Evolutionary conservation across 2,329 filamentous ascomycete species (phyloP), one percentile per base, ranked within the genome.

Genomic region (Incumbomyces delicatus): DNA sequence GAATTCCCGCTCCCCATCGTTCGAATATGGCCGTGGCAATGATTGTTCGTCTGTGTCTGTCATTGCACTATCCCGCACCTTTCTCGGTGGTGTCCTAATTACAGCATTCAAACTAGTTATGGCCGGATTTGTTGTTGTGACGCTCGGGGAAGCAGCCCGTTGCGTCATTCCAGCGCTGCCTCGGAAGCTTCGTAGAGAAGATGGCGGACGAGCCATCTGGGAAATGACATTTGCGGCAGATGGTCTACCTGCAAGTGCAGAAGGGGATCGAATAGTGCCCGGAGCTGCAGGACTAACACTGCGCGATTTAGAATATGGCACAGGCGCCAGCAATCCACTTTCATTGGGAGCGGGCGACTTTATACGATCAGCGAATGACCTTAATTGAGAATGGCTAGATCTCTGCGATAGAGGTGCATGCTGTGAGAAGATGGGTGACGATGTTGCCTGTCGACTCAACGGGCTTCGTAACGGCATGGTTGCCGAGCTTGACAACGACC

Each of bases 401-500:
- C 53, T 47, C 37, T 43, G 42, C 36, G 47, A 49, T 3, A 43
- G 31, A 39, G 46, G 46, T 29, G 50, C 41, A 11, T 49, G 46
- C 14, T 44, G 37, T 31, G 40, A 43, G 12, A 64, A 60, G 2
- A 57, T 61, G 2, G 68, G 68, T 29, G 67, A 69, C 4, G 61
- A 60, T 29, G 68, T 66, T 12, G 62, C 57, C 22, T 71, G 65
- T 14, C 69, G 65, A 43, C 66, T 64, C 33, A 67, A 60, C 2
- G 67, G 65, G 45, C 63, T 67, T 17, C 64, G 63, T 10, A 66
- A 53, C 2, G 69, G 64, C 8, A 72, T 55, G 2, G 63, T 64
- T 4, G 68, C 70, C 10, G 63, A 60, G 5, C 54, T 50, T 13
- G 66, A 64, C 49, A 51, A 55, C 32, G 39, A 66, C 59, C 22